Evolutionary conservation across 345 rosid species (phyloP).

Genomic region (Populus euphratica): DNA sequence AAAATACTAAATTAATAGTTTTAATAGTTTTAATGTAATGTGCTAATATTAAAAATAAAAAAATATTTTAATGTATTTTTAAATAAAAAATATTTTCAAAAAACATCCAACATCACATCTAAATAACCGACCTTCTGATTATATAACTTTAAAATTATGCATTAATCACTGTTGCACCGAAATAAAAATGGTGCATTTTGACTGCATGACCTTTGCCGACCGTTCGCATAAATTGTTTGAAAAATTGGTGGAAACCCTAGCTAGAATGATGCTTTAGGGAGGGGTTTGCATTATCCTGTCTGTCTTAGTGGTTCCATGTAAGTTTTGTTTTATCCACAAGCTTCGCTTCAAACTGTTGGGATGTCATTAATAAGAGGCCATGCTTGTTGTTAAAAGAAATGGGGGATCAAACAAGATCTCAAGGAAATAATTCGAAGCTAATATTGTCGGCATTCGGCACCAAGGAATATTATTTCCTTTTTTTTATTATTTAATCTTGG

Average conservation of each 20-base stretch:
- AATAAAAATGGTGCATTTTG: not conserved
- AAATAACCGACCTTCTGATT: not conserved
- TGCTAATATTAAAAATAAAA: no score
- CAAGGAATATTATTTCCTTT: not conserved
- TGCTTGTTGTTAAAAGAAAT: not conserved
- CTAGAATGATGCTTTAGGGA: conserved; percentile 1
- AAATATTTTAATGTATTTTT: no score
- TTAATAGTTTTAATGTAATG: no score
- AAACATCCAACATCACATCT: no score
- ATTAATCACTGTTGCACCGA: not conserved
- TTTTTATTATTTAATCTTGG: not conserved
- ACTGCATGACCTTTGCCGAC: conserved; percentile 20
- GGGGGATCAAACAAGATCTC: not conserved
- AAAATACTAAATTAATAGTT: no score
- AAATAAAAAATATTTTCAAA: no score
- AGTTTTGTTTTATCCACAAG: conserved; percentile 18
- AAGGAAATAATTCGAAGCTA: not conserved
- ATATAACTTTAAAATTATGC: not conserved
- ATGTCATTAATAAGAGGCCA: not conserved
- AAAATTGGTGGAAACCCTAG: conserved; percentile 6
- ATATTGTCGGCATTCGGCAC: not conserved
- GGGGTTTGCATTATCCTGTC: conserved; percentile 15
- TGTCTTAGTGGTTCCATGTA: conserved; percentile 18
- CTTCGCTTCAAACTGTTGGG: not conserved
- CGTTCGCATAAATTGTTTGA: not conserved